These are phyloP conservation scores for Chlamydomonas reinhardtii DNA, from an alignment of 163 green algal genomes.

Conservation along the genomic window DNA sequence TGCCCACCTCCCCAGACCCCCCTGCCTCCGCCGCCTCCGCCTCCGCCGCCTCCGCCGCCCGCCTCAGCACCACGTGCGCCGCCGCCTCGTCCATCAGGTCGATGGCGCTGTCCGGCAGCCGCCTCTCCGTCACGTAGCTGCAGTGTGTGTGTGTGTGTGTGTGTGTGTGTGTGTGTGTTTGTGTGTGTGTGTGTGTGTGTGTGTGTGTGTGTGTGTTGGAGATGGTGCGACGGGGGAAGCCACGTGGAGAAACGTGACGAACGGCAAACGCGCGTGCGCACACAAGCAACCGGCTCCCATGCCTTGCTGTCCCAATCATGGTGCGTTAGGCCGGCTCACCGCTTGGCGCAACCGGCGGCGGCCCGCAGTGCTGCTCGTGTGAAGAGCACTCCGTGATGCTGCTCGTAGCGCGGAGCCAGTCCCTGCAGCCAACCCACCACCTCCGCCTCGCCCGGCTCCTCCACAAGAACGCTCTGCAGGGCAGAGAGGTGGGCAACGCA, in stretches of 20 bases:
- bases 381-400: constrained; percentile 64
- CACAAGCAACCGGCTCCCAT: too few species aligned
- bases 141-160: too few species aligned
- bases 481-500: neutral
- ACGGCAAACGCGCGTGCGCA: too few species aligned
- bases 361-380: constrained; percentile 56
- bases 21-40: neutral
- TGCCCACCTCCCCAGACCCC: neutral
- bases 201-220: too few species aligned
- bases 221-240: too few species aligned
- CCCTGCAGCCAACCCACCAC: constrained; percentile 59
- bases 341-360: constrained; percentile 61
- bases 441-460: constrained; percentile 61
- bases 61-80: constrained; percentile 46
- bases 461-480: constrained; percentile 64
- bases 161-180: too few species aligned
- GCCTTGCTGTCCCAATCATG: too few species aligned
- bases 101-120: constrained; percentile 75
- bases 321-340: constrained; percentile 26
- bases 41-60: too few species aligned
- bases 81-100: constrained; percentile 77
- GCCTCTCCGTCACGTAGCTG: constrained; percentile 67
- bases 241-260: too few species aligned
- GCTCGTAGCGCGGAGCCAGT: constrained; percentile 69
- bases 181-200: too few species aligned